Percentiles rank a stretch among this genome's conserved stretches.
Evolutionary conservation across 2,329 filamentous ascomycete species (phyloP).

Genomic region (Albophoma yamanashiensis): DNA sequence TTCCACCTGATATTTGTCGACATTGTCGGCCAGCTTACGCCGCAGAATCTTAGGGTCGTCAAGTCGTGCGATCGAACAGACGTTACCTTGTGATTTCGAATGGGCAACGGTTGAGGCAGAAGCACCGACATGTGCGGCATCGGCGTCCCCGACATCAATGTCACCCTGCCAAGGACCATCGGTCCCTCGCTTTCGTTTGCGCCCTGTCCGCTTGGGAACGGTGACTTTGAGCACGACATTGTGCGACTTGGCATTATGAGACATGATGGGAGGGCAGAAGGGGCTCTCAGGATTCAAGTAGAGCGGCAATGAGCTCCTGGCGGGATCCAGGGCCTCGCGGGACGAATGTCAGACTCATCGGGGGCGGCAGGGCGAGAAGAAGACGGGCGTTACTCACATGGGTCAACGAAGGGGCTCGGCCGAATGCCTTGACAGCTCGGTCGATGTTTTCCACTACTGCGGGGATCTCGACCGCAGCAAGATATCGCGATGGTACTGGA

Average conservation of each 20-base stretch:
- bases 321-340: constrained; percentile 33
- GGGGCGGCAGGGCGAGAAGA: not conserved
- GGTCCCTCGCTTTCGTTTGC: constrained; percentile 74
- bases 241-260: constrained; percentile 63
- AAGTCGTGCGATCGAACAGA: constrained; percentile 32
- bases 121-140: constrained; percentile 5
- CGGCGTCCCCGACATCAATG: constrained; percentile 18
- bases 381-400: constrained; percentile 19
- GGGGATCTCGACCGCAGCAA: constrained; percentile 32
- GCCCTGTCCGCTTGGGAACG: constrained; percentile 75
- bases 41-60: constrained; percentile 47
- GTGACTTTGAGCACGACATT: constrained; percentile 82
- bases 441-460: constrained; percentile 33
- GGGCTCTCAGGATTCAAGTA: constrained; percentile 72
- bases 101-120: not conserved
- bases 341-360: not conserved
- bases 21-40: constrained; percentile 60
- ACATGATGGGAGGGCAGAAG: constrained; percentile 66
- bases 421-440: constrained; percentile 30
- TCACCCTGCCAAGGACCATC: constrained; percentile 50
- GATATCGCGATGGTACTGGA: constrained; percentile 19
- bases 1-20: constrained; percentile 54
- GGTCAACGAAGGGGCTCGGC: constrained; percentile 23
- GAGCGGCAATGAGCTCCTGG: constrained; percentile 48
- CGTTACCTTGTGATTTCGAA: constrained; percentile 8